Base-by-base conservation (phyloP, 2,329 filamentous ascomycete genomes). In the Hypoxylon sp. region DNA sequence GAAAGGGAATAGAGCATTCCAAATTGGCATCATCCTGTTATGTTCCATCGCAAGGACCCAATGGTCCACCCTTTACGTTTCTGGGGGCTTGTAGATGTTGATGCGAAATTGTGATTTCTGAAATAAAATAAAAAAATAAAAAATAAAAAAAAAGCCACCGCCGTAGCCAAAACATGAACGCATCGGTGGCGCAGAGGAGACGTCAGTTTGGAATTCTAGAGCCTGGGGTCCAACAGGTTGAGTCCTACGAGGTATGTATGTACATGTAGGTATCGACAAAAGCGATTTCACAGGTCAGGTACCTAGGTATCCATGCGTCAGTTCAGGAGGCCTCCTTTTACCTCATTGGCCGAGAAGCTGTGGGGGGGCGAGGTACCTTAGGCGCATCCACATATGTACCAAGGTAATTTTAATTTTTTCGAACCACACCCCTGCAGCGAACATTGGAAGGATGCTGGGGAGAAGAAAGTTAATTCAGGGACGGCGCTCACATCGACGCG, bases 131-230 rank as follows among this genome's bases (percentile, higher is more conserved):
- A n/a, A n/a, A n/a, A n/a, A n/a, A n/a, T n/a, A n/a, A n/a, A n/a
- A n/a, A n/a, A n/a, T n/a, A n/a, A n/a, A n/a, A n/a, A n/a, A n/a
- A n/a, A n/a, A 44, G 39, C 39, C 39, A 44, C 39, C 13, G 32
- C 17, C 24, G 24, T 27, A 27, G 24, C 24, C 24, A 27, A 27
- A 21, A 21, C 17, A 21, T 17, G 39, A 44, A 8, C 6, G 19
- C 39, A 44, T 44, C 39, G 15, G 46, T 50, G 47, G 47, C 47
- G 47, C 47, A 50, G 47, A 50, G 27, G 15, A n/a, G 47, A 7
- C 24, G 47, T 15, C 27, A 29, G 46, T 47, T n/a, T 10, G 10
- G 6, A 17, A 32, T 17, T 15, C n/a, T 31, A 8, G 6, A 31
- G 11, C 15, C n/a, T 50, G 10, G n/a, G 27, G 31, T 31, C 47